Evolutionary conservation across 805 yeast species (phyloP).

Genomic region (Starmerella bombi): DNA sequence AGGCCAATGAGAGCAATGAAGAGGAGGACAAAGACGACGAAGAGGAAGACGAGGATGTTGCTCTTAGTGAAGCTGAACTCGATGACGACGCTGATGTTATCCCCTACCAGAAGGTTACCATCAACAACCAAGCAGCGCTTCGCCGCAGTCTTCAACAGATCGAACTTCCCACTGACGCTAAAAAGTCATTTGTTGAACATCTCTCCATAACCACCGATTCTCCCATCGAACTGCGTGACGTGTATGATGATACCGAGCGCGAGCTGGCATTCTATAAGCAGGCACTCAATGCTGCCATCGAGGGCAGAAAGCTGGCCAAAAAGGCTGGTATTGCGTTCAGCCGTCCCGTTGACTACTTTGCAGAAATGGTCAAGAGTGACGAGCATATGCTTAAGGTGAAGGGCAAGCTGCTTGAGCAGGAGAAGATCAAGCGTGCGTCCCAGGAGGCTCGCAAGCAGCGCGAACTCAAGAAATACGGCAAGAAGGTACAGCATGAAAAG

Average conservation of each 20-base stretch:
- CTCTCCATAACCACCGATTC: slow-evolving; percentile 53
- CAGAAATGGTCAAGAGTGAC: slow-evolving; percentile 96
- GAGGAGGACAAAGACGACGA: slow-evolving; percentile 41
- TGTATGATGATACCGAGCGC: slow-evolving; percentile 90
- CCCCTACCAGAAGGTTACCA: slow-evolving; percentile 78
- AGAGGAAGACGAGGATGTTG: slow-evolving; percentile 68
- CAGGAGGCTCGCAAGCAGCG: slow-evolving; percentile 92
- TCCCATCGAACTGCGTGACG: slow-evolving; percentile 56
- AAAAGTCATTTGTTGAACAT: slow-evolving; percentile 70
- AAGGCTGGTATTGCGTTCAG: slow-evolving; percentile 74
- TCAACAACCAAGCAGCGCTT: slow-evolving; percentile 73
- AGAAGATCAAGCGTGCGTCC: slow-evolving; percentile 60
- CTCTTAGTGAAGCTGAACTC: slow-evolving; percentile 79
- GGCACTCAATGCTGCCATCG: slow-evolving; percentile 69
- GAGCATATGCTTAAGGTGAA: slow-evolving; percentile 95
- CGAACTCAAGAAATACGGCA: slow-evolving; percentile 89
- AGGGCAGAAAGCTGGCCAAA: slow-evolving; percentile 50
- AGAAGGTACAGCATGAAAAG: slow-evolving; percentile 89
- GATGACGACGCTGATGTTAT: slow-evolving; percentile 92
- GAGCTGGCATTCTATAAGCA: slow-evolving; percentile 93
- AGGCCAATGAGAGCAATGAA: slow-evolving; percentile 23
- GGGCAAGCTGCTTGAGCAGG: slow-evolving; percentile 63
- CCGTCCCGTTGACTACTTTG: slow-evolving; percentile 91
- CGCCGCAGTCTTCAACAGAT: slow-evolving; percentile 24
- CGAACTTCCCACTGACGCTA: slow-evolving; percentile 38